A percentile compares a stretch with the other conserved stretches of the same genome.
phyloP scores from a whole-genome alignment of 2,329 filamentous ascomycete genomes.

The Lasiodiplodia citricola region DNA sequence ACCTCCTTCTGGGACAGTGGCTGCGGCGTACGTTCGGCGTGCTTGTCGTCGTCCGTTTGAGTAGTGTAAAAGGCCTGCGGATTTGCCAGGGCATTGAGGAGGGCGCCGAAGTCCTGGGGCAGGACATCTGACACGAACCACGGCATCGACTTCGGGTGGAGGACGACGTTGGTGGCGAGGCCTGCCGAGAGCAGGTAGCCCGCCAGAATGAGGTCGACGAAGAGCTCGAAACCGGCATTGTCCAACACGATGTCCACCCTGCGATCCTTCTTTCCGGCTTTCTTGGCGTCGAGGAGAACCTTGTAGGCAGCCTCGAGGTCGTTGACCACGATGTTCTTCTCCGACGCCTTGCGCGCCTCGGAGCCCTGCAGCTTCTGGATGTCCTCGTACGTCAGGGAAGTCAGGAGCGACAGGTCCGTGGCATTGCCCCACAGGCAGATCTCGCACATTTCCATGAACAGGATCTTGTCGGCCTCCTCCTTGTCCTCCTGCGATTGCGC shows the following conservation, averaged over 20 bases:
- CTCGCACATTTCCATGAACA: conserved; percentile 94
- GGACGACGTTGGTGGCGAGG: conserved; percentile 82
- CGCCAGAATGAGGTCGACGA: conserved; percentile 89
- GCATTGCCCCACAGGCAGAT: conserved; percentile 98
- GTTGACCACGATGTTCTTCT: conserved; percentile 92
- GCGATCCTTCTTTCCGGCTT: conserved; percentile 67
- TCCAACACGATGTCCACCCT: conserved; percentile 94
- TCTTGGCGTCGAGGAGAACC: conserved; percentile 68
- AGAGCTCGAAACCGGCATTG: conserved; percentile 96
- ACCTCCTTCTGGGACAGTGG: conserved; percentile 72
- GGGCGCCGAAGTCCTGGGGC: conserved; percentile 80
- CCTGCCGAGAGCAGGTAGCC: conserved; percentile 86
- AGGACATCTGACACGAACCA: conserved; percentile 99
- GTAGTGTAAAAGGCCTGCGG: conserved; percentile 81
- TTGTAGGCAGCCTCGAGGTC: conserved; percentile 77
- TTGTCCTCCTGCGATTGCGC: conserved; percentile 49
- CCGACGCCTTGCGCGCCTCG: conserved; percentile 80
- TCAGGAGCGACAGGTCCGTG: conserved; percentile 89
- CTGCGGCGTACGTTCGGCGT: conserved; percentile 60
- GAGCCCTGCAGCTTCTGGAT: conserved; percentile 95
- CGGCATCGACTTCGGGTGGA: conserved; percentile 93
- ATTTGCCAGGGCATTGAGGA: conserved; percentile 78
- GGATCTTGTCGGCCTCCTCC: conserved; percentile 71
- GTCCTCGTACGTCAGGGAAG: conserved; percentile 89
- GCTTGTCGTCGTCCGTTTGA: conserved; percentile 68